Base-by-base conservation (phyloP, 345 rosid genomes). In the Gossypium sturtianum region DNA sequence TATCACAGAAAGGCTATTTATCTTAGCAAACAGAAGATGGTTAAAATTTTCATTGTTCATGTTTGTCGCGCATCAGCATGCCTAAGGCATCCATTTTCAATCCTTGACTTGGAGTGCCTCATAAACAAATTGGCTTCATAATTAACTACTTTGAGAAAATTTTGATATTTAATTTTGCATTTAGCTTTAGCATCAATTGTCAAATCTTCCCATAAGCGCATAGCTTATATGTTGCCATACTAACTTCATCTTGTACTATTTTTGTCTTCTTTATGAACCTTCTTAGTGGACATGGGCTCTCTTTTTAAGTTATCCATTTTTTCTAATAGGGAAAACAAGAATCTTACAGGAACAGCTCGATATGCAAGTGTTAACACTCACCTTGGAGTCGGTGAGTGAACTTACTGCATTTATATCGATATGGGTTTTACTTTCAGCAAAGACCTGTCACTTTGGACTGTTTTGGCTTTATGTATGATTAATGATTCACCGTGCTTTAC, bases 331-430 rank as follows among this genome's bases (percentile, higher is more conserved):
- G 99, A 95, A 85, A 95, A 93, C 84, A 95, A 93, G 88, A 90
- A 95, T 83, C 97, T 93, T 65, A 91, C 96, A n/a, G 99, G 99
- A 81, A 95, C 99, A 51, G 99, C 99, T 74, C 91, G 96, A 48
- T 95, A 93, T 84, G 98, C 98, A 69, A 92, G 98, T 88, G 96
- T 93, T 71, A 94, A 94, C 73, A 93, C 98, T 74, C 98, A 94
- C 85, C 97, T 89, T 72, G 98, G 97, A 81, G 90, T 95, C 83
- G 99, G 99, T 93, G 66, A 82, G 91, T 11, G 71, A 72, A 76
- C 27, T 65, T 59, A 74, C 47, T 44, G 27, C 44, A 12, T 23
- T 38, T 56, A 51, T 38, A 29, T 22, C 41, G 2, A 62, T 70
- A 38, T 71, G 59, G 45, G 2, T 41, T 59, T 72, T 59, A 27